Percentiles rank a stretch among this genome's conserved stretches.
Evolutionary conservation across 225 moss, liverwort and hornwort genomes (phyloP).

Genomic region (Polytrichum formosum): DNA sequence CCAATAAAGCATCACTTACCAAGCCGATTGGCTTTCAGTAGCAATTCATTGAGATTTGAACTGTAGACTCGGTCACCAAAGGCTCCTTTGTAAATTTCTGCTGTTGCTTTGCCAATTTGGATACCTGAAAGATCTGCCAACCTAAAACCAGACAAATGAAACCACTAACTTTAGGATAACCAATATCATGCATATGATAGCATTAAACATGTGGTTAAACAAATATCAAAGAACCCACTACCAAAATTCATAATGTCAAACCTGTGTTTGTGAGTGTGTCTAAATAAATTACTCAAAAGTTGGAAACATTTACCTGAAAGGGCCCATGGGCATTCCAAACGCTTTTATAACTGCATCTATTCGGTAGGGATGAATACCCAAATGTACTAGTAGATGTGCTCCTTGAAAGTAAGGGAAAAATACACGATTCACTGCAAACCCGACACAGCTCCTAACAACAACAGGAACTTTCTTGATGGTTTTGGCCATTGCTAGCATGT

Average conservation of each 20-base stretch:
- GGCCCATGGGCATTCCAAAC: conserved; percentile 96
- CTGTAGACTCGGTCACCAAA: conserved; percentile 49
- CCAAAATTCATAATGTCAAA: no score
- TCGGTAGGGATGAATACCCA: conserved; percentile 78
- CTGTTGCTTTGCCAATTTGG: conserved; percentile 42
- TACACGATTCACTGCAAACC: conserved; percentile 85
- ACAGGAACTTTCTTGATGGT: conserved; percentile 71
- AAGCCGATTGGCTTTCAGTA: conserved; percentile 54
- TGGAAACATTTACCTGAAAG: conserved; percentile 50
- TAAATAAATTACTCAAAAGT: no score
- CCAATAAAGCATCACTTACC: conserved; percentile 31
- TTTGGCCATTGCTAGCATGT: conserved; percentile 66
- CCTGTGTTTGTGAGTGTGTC: no score
- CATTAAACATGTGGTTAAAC: not conserved
- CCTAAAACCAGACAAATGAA: conserved; percentile 19
- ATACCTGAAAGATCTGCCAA: conserved; percentile 71
- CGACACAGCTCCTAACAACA: conserved; percentile 66
- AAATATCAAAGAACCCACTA: conserved; percentile 3
- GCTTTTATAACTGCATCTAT: conserved; percentile 69
- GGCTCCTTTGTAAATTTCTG: conserved; percentile 34
- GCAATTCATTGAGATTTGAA: conserved; percentile 31
- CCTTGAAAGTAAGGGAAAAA: conserved; percentile 71
- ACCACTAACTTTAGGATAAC: not conserved
- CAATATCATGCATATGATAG: not conserved
- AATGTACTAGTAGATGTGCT: conserved; percentile 51